Conservation (phyloP, 345 rosid species). For the Eucalyptus cladocalyx region DNA sequence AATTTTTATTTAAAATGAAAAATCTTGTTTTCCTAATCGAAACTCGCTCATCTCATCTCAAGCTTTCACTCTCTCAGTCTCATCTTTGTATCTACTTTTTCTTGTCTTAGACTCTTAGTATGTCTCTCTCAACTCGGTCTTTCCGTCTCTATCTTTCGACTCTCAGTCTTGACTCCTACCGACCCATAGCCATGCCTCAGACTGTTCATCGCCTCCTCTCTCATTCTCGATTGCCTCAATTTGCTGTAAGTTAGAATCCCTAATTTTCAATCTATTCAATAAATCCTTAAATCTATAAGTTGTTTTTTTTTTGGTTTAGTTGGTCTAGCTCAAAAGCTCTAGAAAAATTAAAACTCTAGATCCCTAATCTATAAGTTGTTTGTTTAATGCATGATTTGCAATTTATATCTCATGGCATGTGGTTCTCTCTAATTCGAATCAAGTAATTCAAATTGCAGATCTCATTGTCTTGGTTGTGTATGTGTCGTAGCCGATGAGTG, state of each 20-base stretch:
- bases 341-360: background rate
- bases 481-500: too few species aligned
- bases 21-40: too few species aligned
- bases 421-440: background rate
- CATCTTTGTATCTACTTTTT: too few species aligned
- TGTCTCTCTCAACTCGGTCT: too few species aligned
- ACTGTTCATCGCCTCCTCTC: background rate
- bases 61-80: too few species aligned
- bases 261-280: background rate
- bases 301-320: background rate
- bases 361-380: background rate
- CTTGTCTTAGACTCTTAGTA: too few species aligned
- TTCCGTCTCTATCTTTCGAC: background rate
- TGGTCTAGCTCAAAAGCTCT: background rate
- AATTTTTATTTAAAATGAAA: too few species aligned
- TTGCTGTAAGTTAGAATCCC: background rate
- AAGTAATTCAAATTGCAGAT: background rate
- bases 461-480: background rate
- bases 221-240: background rate
- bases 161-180: background rate
- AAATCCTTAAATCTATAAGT: too few species aligned
- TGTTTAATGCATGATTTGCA: background rate
- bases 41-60: too few species aligned
- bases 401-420: background rate
- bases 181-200: accelerated